Conservation (phyloP, 1,284 basidiomycete genomes). For the Pseudozyma sp. region DNA sequence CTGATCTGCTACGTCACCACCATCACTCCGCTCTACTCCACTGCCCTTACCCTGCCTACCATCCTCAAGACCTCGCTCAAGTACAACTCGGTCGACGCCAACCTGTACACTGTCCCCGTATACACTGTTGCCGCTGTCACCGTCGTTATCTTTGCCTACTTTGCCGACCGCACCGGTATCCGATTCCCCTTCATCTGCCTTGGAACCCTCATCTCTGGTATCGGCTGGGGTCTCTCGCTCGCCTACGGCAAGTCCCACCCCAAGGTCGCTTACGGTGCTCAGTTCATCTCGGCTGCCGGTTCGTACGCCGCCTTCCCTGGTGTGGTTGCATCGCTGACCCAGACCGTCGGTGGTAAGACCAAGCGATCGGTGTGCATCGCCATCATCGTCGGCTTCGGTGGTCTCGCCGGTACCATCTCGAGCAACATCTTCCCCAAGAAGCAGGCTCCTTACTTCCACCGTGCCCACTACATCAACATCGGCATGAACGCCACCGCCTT, state of each 20-base stretch:
- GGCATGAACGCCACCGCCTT: slow-evolving; percentile 46
- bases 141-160: slow-evolving; percentile 59
- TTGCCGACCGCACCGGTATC: slow-evolving; percentile 45
- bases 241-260: slow-evolving; percentile 28
- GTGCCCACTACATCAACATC: slow-evolving; percentile 56
- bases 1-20: slow-evolving; percentile 58
- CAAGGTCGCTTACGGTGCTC: slow-evolving; percentile 53
- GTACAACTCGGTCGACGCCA: slow-evolving; percentile 53
- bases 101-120: slow-evolving; percentile 70
- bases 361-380: slow-evolving; percentile 56
- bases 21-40: slow-evolving; percentile 59
- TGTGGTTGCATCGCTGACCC: slow-evolving; percentile 52
- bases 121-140: slow-evolving; percentile 69
- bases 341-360: slow-evolving; percentile 56
- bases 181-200: slow-evolving; percentile 52
- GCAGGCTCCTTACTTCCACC: slow-evolving; percentile 52
- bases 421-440: slow-evolving; percentile 56
- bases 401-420: slow-evolving; percentile 55
- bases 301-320: slow-evolving; percentile 55
- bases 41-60: slow-evolving; percentile 58
- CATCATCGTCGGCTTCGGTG: slow-evolving; percentile 57
- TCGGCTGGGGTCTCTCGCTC: slow-evolving; percentile 57
- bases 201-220: slow-evolving; percentile 44
- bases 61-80: slow-evolving; percentile 58
- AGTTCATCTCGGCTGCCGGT: slow-evolving; percentile 58